Conservation (phyloP, 2,329 filamentous ascomycete genomes). For the Aureobasidium lini region DNA sequence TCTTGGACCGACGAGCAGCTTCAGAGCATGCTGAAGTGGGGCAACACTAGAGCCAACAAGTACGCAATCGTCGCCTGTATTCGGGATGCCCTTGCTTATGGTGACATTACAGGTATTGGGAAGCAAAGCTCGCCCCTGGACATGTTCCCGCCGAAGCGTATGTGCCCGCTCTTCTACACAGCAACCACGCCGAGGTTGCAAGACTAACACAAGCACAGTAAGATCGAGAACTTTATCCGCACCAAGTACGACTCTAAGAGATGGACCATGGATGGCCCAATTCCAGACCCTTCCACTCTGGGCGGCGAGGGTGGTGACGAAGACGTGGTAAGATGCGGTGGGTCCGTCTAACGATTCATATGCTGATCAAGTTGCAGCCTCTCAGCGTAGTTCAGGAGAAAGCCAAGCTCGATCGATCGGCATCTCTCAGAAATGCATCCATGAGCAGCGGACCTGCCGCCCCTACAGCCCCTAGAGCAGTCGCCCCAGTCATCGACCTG, state of each 20-base stretch:
- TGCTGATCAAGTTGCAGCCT: conserved; percentile 36
- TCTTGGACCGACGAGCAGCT: conserved; percentile 98
- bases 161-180: conserved; percentile 20
- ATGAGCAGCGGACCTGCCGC: conserved; percentile 13
- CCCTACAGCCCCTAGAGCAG: conserved; percentile 13
- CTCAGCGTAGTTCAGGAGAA: conserved; percentile 62
- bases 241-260: conserved; percentile 98
- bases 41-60: conserved; percentile 93
- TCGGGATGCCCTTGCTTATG: background rate
- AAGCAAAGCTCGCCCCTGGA: conserved; percentile 81
- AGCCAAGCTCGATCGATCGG: conserved; percentile 57
- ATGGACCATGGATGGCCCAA: conserved; percentile 97
- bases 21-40: conserved; percentile 89
- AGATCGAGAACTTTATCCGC: conserved; percentile 99
- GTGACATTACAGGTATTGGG: conserved; percentile 62
- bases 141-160: conserved; percentile 86
- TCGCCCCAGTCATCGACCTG: conserved; percentile 56
- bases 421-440: conserved; percentile 42
- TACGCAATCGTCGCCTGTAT: conserved; percentile 32
- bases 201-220: conserved; percentile 38
- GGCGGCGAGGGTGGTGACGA: conserved; percentile 80
- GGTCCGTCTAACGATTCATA: background rate
- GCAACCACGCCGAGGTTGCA: background rate
- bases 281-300: conserved; percentile 84
- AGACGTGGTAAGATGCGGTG: conserved; percentile 29